Evolutionary conservation across 805 yeast species (phyloP).

Genomic region (Saturnispora diversa): DNA sequence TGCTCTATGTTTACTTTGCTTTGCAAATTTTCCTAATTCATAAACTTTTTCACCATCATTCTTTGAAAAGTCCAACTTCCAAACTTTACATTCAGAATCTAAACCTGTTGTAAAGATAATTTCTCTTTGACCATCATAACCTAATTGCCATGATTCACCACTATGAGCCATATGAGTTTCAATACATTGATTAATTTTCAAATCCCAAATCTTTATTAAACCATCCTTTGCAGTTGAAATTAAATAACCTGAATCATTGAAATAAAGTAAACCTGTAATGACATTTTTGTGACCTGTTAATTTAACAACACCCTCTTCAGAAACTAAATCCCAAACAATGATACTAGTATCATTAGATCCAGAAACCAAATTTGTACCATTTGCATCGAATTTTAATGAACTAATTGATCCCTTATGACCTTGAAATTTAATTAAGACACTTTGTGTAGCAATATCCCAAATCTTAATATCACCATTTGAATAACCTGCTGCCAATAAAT

Average conservation of each 20-base stretch:
- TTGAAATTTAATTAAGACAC: slow-evolving; percentile 70
- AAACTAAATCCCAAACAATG: slow-evolving; percentile 91
- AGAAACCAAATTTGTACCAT: slow-evolving; percentile 78
- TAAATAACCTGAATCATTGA: slow-evolving; percentile 50
- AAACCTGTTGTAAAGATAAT: slow-evolving; percentile 65
- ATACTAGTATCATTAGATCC: slow-evolving; percentile 82
- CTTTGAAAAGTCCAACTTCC: slow-evolving; percentile 57
- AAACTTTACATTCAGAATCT: slow-evolving; percentile 74
- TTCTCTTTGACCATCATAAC: slow-evolving; percentile 30
- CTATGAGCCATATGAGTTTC: slow-evolving; percentile 93
- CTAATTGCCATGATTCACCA: slow-evolving; percentile 89
- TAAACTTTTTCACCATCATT: slow-evolving; percentile 34
- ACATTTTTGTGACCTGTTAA: slow-evolving; percentile 84
- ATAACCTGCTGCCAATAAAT: slow-evolving; percentile 81
- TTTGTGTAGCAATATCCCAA: slow-evolving; percentile 81
- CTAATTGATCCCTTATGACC: slow-evolving; percentile 90
- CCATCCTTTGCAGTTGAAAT: slow-evolving; percentile 84
- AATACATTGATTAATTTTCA: slow-evolving; percentile 78
- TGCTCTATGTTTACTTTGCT: slow-evolving; percentile 70
- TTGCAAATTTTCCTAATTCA: slow-evolving; percentile 62
- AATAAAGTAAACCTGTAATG: slow-evolving; percentile 64
- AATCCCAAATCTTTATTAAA: slow-evolving; percentile 85
- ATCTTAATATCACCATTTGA: slow-evolving; percentile 81
- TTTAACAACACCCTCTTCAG: slow-evolving; percentile 82
- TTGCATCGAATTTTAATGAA: slow-evolving; percentile 56